Conservation (phyloP, 768 basidiomycete genomes). For the Lactifluus subvellereus region DNA sequence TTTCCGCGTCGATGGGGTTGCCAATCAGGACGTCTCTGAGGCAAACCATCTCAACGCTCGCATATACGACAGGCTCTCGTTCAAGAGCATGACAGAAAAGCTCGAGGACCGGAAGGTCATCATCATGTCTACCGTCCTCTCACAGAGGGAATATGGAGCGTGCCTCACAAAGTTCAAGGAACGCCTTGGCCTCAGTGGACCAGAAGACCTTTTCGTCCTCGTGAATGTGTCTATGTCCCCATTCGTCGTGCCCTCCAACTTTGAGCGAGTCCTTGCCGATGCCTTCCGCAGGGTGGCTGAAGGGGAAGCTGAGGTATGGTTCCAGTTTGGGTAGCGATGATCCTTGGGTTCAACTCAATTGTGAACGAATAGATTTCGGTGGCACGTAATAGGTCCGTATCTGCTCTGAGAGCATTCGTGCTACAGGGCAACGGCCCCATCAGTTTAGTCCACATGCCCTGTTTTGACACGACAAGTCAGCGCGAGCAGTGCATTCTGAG, state of each 20-base stretch:
- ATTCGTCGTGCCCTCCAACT: constrained; percentile 29
- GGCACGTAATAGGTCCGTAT: constrained; percentile 32
- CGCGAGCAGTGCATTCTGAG: constrained; percentile 37
- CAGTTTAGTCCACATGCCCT: constrained; percentile 33
- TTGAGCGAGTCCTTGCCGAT: constrained; percentile 31
- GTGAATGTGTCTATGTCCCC: constrained; percentile 40
- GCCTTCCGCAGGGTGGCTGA: constrained; percentile 32
- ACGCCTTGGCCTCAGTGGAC: constrained; percentile 32
- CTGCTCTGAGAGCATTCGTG: constrained; percentile 34
- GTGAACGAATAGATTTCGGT: constrained; percentile 18
- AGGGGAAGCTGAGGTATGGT: constrained; percentile 34
- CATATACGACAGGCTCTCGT: constrained; percentile 37
- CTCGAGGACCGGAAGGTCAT: constrained; percentile 26
- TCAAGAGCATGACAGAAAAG: constrained; percentile 28
- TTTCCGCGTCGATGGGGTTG: constrained; percentile 33
- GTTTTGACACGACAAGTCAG: constrained; percentile 35
- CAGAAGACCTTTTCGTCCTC: constrained; percentile 35
- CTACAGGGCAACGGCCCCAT: constrained; percentile 34
- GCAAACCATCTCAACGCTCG: constrained; percentile 39
- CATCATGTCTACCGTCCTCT: constrained; percentile 31
- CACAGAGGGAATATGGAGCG: constrained; percentile 32
- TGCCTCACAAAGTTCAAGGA: constrained; percentile 35
- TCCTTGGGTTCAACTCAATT: neutral
- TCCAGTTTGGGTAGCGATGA: neutral
- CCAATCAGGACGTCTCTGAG: constrained; percentile 37